Conservation (phyloP, 2,329 filamentous ascomycete genomes). For the Cephalotrichum gorgonifer region DNA sequence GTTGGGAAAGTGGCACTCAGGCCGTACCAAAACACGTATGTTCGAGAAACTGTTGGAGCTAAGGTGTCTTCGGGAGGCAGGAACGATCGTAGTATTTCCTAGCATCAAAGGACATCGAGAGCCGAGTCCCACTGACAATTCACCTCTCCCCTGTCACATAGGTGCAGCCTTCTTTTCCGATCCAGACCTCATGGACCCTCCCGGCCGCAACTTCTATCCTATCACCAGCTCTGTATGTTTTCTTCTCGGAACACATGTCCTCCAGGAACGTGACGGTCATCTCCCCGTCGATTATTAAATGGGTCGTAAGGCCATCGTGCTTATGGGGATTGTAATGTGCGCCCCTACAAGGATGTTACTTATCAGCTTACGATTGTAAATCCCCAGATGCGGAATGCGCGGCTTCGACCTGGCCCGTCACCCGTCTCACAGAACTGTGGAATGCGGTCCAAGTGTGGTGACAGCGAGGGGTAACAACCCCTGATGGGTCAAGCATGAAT, state of each 20-base stretch:
- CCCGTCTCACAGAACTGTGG: too few species aligned
- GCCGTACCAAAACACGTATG: too few species aligned
- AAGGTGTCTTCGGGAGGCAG: too few species aligned
- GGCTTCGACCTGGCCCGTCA: too few species aligned
- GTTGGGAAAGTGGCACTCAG: too few species aligned
- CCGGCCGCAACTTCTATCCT: slow-evolving; percentile 57
- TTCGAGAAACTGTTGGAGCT: too few species aligned
- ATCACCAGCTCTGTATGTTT: slow-evolving; percentile 48
- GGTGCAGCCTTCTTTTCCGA: slow-evolving; percentile 55
- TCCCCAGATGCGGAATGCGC: background rate
- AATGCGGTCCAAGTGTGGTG: too few species aligned
- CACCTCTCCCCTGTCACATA: slow-evolving; percentile 54
- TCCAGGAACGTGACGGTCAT: slow-evolving; percentile 58
- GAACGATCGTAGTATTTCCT: too few species aligned
- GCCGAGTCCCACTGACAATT: background rate
- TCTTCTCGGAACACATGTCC: slow-evolving; percentile 42
- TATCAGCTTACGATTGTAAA: background rate
- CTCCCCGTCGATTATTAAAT: slow-evolving; percentile 55
- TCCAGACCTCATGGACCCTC: slow-evolving; percentile 58
- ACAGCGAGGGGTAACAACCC: too few species aligned
- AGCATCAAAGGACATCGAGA: too few species aligned
- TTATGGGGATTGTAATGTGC: slow-evolving; percentile 59
- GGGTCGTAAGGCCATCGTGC: slow-evolving; percentile 55
- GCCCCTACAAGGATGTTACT: slow-evolving; percentile 33
- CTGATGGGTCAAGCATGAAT: too few species aligned